These are phyloP conservation scores for Fusarium sp. DNA, from an alignment of 2,329 filamentous ascomycete genomes.

Conservation along the genomic window DNA sequence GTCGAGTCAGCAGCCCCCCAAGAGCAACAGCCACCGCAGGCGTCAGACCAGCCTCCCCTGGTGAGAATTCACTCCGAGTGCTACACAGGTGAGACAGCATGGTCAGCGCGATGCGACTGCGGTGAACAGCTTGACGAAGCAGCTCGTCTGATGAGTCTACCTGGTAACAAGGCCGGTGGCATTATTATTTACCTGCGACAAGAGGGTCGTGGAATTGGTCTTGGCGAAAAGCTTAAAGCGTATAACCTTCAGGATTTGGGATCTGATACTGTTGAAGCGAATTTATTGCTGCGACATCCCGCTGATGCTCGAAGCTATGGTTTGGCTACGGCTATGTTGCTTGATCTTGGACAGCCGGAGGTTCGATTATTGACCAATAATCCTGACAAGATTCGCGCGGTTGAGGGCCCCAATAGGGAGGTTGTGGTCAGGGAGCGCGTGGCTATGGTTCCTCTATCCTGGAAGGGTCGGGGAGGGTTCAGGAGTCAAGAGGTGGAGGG, in stretches of 20 bases:
- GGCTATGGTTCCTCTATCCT: constrained; percentile 93
- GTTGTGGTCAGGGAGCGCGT: constrained; percentile 89
- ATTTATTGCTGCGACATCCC: constrained; percentile 87
- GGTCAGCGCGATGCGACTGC: constrained; percentile 97
- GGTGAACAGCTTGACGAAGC: constrained; percentile 98
- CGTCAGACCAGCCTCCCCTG: constrained; percentile 62
- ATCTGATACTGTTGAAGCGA: constrained; percentile 97
- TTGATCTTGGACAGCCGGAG: constrained; percentile 82
- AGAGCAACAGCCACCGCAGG: constrained; percentile 15
- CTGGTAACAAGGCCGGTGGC: constrained; percentile 71
- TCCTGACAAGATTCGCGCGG: constrained; percentile 93
- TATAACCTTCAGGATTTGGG: constrained; percentile 98
- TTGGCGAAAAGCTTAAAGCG: constrained; percentile 95
- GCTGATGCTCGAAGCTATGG: constrained; percentile 96
- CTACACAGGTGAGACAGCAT: constrained; percentile 98
- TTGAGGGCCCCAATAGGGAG: constrained; percentile 91
- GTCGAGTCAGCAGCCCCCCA: constrained; percentile 52
- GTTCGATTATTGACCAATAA: constrained; percentile 94
- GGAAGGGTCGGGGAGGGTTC: constrained; percentile 87
- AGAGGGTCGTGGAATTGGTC: constrained; percentile 93
- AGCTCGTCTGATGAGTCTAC: constrained; percentile 87
- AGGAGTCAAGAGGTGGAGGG: constrained; percentile 89
- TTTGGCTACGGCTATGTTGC: constrained; percentile 92
- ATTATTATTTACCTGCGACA: constrained; percentile 96
- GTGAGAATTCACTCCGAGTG: constrained; percentile 98